Base-by-base conservation (phyloP, 2,329 filamentous ascomycete genomes). In the Colletotrichum siamense region DNA sequence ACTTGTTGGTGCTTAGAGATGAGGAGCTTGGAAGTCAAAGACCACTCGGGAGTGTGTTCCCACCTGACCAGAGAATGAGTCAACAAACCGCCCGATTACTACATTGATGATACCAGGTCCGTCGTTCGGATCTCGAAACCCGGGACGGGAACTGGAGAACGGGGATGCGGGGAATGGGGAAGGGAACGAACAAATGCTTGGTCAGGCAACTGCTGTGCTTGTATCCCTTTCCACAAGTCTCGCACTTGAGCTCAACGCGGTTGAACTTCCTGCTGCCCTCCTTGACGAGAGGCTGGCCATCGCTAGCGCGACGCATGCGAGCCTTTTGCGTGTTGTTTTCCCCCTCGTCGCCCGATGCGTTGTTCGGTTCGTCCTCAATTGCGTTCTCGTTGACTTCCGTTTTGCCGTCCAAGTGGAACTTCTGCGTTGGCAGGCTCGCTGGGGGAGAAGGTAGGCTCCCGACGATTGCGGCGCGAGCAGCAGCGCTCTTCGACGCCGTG, bases 141-240 rank as follows among this genome's bases (percentile, higher is more conserved):
- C 63, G 44, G 18, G 49, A 64, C 18, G 32, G 63, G 49, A 66
- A 65, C 12, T 30, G 30, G 13, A 61, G 36, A 83, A 83, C 79
- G 83, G 82, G 84, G 81, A 83, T 81, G 81, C 79, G 81, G 82
- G 84, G 85, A 84, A 86, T 87, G 87, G 87, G 87, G 87, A 89
- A 91, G 92, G 91, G 89, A 91, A 98, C 97, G 92, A 93, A 99
- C 97, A 98, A 94, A 93, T 99, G 97, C 92, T 99, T 99, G 86
- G 95, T 98, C 90, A 99, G 93, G 93, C 97, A 99, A 90, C 97
- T 99, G 93, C 96, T 98, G 91, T 99, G 97, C 93, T 99, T 99
- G 92, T 99, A 99, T 88, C 96, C 96, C 91, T 99, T 99, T 87
- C 96, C 96, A 90, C 97, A 99, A 87, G 96, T 96, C 85, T 98